phyloP scores from a whole-genome alignment of 768 basidiomycete species.

The Inosperma sp. region DNA sequence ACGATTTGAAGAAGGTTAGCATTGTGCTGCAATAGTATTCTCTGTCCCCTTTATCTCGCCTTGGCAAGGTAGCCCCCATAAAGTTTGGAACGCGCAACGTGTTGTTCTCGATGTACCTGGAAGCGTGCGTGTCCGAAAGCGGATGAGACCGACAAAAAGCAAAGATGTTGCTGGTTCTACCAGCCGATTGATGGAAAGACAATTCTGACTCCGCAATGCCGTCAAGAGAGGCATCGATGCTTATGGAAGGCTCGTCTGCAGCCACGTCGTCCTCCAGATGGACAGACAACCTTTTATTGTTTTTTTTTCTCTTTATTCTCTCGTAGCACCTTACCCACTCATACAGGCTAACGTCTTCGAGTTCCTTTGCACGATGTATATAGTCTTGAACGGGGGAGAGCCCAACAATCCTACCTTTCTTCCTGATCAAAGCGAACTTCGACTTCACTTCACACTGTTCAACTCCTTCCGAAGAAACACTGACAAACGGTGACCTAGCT shows the following conservation, averaged over 20 bases:
- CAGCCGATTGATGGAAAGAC: no score
- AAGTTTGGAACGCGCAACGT: constrained; percentile 23
- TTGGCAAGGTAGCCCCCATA: constrained; percentile 27
- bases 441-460: no score
- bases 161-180: no score
- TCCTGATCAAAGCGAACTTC: neutral
- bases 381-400: neutral
- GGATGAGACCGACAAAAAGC: no score
- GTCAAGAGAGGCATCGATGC: no score
- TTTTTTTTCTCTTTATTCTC: constrained; percentile 1
- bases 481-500: constrained; percentile 14
- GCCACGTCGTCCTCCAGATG: no score
- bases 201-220: no score
- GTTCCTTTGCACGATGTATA: neutral
- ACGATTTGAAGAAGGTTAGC: constrained; percentile 29
- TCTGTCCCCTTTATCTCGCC: constrained; percentile 28
- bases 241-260: no score
- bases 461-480: no score
- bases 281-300: no score
- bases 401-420: neutral
- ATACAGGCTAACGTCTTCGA: neutral
- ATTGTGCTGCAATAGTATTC: constrained; percentile 30
- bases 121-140: constrained; percentile 14
- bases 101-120: neutral
- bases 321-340: neutral